Evolutionary conservation across 176 grass and related monocot species (phyloP).

Genomic region (Aegilops tauschii): DNA sequence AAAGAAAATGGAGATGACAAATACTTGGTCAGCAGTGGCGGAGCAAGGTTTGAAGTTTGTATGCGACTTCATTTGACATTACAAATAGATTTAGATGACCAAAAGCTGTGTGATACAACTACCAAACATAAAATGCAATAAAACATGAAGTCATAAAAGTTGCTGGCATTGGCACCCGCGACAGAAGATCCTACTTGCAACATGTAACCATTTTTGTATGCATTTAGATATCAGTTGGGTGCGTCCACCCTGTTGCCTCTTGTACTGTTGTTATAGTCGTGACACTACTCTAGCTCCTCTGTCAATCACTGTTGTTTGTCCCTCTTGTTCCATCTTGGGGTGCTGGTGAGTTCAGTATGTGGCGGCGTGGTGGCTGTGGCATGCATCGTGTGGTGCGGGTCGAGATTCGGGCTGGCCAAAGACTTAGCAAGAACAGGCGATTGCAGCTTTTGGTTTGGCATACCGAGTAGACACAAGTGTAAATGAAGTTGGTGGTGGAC

Average conservation of each 20-base stretch:
- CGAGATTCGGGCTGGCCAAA: too few species aligned
- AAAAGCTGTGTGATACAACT: not conserved
- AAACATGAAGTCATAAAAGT: not conserved
- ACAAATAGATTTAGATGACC: not conserved
- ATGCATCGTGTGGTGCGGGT: too few species aligned
- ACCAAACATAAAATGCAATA: not conserved
- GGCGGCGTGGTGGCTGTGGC: too few species aligned
- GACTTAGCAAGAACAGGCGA: too few species aligned
- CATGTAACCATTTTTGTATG: not conserved
- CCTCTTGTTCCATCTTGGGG: not conserved
- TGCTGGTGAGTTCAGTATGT: not conserved
- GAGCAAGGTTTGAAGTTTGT: not conserved
- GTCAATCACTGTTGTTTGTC: not conserved
- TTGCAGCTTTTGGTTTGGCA: too few species aligned
- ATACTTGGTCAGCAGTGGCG: not conserved
- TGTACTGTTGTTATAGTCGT: not conserved
- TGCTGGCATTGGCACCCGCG: not conserved
- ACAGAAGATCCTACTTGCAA: not conserved
- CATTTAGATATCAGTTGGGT: not conserved
- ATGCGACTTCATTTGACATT: not conserved
- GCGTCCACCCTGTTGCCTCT: not conserved
- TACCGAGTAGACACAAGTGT: too few species aligned
- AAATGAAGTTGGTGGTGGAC: too few species aligned
- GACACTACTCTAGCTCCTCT: not conserved
- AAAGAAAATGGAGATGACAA: not conserved